These are phyloP conservation scores for Amanita thiersii DNA, from an alignment of 768 basidiomycete species.

Conservation along the genomic window DNA sequence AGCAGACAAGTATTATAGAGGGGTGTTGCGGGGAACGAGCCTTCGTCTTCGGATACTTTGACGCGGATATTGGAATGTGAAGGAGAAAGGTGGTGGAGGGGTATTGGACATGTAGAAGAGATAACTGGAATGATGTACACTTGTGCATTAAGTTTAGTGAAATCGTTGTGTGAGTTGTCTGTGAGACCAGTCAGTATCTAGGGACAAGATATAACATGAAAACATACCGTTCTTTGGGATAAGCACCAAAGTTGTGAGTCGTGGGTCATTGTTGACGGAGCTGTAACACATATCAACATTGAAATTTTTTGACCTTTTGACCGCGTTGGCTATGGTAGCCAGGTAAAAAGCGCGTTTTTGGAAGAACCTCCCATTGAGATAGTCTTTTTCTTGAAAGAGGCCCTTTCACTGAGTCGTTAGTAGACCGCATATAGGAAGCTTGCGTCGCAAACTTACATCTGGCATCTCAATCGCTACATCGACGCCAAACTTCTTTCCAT, in stretches of 20 bases:
- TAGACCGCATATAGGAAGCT: background rate
- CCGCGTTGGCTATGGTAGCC: conserved; percentile 61
- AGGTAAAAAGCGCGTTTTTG: conserved; percentile 91
- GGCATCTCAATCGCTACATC: conserved; percentile 90
- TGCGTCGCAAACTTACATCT: conserved; percentile 35
- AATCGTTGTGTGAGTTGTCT: conserved; percentile 50
- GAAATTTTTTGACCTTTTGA: conserved; percentile 37
- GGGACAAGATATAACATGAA: conserved; percentile 13
- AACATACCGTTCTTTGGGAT: conserved; percentile 43
- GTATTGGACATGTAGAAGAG: conserved; percentile 51
- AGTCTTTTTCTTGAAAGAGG: conserved; percentile 96
- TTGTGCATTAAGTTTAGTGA: conserved; percentile 59
- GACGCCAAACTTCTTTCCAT: conserved; percentile 54
- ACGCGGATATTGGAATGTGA: conserved; percentile 51
- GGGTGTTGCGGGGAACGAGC: conserved; percentile 49
- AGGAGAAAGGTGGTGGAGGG: conserved; percentile 64
- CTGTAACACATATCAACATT: conserved; percentile 57
- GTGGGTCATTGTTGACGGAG: conserved; percentile 50
- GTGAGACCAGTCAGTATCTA: conserved; percentile 15
- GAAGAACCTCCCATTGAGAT: conserved; percentile 81
- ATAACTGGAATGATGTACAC: conserved; percentile 72
- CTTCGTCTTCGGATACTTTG: conserved; percentile 13
- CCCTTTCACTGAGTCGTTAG: conserved; percentile 25
- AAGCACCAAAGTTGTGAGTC: conserved; percentile 59
- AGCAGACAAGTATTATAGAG: conserved; percentile 75